Conservation (phyloP, 163 green algal genomes). For the Scenedesmus sp. region DNA sequence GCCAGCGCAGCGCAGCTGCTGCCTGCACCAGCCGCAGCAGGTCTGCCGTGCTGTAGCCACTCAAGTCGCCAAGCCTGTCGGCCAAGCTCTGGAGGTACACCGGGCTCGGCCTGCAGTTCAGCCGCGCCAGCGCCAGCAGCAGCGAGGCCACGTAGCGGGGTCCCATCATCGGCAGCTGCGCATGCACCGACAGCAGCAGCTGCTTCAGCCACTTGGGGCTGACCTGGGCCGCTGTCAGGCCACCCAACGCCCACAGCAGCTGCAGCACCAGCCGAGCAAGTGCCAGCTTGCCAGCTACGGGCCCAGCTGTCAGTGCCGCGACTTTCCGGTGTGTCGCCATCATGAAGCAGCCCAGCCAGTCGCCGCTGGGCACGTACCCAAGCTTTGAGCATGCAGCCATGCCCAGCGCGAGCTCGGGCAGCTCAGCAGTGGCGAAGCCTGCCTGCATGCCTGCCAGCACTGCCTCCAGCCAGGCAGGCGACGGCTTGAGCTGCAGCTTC, state of each 20-base stretch:
- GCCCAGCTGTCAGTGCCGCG: background rate
- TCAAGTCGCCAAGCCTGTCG: conserved; percentile 10
- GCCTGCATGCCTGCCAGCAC: conserved; percentile 9
- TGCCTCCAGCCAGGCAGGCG: conserved; percentile 24
- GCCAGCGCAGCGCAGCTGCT: conserved; percentile 41
- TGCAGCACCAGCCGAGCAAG: conserved; percentile 5
- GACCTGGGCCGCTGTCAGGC: background rate
- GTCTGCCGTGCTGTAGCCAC: conserved; percentile 10
- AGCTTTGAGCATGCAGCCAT: background rate
- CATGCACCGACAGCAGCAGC: conserved; percentile 44
- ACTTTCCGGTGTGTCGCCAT: conserved; percentile 47
- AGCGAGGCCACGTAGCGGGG: background rate
- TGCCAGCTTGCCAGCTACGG: background rate
- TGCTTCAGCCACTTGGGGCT: conserved; percentile 31
- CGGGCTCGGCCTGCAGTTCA: conserved; percentile 27
- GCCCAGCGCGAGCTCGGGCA: background rate
- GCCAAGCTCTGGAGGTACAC: conserved; percentile 37
- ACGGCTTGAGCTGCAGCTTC: conserved; percentile 30
- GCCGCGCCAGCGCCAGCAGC: conserved; percentile 31
- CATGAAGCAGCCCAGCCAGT: conserved; percentile 45
- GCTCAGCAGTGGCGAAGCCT: background rate
- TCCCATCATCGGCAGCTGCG: conserved; percentile 12
- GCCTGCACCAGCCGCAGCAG: conserved; percentile 23
- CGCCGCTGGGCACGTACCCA: conserved; percentile 5
- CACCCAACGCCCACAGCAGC: conserved; percentile 2